Base-by-base conservation (phyloP, 805 yeast species). In the Cyberlindnera euphorbiae region DNA sequence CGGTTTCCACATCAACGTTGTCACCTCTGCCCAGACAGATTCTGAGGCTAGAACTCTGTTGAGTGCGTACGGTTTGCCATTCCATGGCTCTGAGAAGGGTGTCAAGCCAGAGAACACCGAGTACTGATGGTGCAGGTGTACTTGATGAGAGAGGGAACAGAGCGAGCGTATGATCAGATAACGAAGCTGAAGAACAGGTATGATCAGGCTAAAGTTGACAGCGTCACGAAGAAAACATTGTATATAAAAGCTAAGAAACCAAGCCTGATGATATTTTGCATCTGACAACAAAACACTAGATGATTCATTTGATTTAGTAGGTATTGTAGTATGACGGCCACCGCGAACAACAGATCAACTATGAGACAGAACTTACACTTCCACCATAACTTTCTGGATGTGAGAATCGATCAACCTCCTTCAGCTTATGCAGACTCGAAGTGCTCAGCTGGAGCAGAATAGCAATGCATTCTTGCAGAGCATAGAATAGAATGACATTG, bases 1-100 rank as follows among this genome's bases (percentile, higher is more conserved):
- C 56, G 97, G 96, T 40, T 72, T 90, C 70, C 83, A 87, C 56
- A 70, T 93, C 38, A 83, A 86, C 26, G 64, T 93, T 48, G 84
- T 84, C 57, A 90, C 97, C 15, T 66, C 85, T 24, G 96, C 97
- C 7, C 87, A 88, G 63, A 79, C 87, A 15, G 97, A 89, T 56
- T 76, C 79, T 22, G 93, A 86, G 53, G 97, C 97, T 8, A 79
- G 95, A 60, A 77, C 84, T 14, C 67, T 90, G 49, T 64, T 90
- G 43, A 82, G 94, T 57, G 82, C 86, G 3, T 70, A 77, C 48
- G 96, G 95, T 7, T 59, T 89, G 35, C 95, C 96, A 36, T 85
- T 89, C 66, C 56, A 61, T 34, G 81, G 80, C 17, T 49, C 62
- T 35, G 79, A 73, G 54, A 67, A 64, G 44, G 46, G 50, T 26